Conservation (phyloP, 2,329 filamentous ascomycete species). For the Macroventuria anomochaeta region DNA sequence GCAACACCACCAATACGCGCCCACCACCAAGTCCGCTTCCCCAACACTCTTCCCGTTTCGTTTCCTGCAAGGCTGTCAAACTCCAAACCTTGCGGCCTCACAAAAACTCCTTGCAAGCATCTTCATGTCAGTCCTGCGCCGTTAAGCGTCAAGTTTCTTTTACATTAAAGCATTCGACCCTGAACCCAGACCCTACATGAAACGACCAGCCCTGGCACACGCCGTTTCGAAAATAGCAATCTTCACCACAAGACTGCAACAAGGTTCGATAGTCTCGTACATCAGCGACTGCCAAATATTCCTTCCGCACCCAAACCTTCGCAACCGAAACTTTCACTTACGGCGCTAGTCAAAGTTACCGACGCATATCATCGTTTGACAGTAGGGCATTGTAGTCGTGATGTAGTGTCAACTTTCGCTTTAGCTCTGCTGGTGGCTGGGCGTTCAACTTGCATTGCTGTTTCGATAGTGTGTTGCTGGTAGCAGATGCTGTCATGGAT, state of each 20-base stretch:
- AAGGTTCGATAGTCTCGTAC: slow-evolving; percentile 5
- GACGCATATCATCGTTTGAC: slow-evolving; percentile 10
- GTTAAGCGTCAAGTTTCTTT: slow-evolving; percentile 12
- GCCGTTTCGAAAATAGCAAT: background rate
- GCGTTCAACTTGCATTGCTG: background rate
- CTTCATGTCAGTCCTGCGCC: background rate
- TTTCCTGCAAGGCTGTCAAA: slow-evolving; percentile 8
- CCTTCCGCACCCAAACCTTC: slow-evolving; percentile 6
- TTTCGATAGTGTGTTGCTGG: slow-evolving; percentile 10
- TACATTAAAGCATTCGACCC: background rate
- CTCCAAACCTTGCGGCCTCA: background rate
- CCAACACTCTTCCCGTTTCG: slow-evolving; percentile 7
- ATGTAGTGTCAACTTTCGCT: slow-evolving; percentile 11
- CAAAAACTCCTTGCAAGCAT: background rate
- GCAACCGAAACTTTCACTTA: background rate
- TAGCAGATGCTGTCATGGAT: background rate
- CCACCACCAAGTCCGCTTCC: background rate
- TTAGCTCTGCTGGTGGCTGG: background rate
- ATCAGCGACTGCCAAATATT: slow-evolving; percentile 6
- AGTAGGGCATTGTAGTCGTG: slow-evolving; percentile 7
- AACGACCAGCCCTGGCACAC: slow-evolving; percentile 1
- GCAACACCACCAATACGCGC: slow-evolving; percentile 11
- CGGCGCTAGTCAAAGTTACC: slow-evolving; percentile 5
- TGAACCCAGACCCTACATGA: slow-evolving; percentile 7
- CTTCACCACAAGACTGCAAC: background rate